A percentile compares a stretch with the other conserved stretches of the same genome.
Conservation (phyloP, 345 rosid genomes). For the Aquilaria yunnanensis region DNA sequence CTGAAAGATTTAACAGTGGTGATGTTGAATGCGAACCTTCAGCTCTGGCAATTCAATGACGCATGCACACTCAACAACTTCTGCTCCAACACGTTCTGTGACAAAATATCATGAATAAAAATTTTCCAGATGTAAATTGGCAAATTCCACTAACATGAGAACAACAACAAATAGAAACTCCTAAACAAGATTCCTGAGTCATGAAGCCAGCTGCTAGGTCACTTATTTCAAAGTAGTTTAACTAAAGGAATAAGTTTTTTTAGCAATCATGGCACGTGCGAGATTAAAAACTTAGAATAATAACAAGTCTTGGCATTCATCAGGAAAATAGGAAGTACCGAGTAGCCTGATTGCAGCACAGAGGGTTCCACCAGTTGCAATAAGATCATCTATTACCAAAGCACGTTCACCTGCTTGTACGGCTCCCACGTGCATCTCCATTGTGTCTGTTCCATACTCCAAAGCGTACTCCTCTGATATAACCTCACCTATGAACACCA, state of each 20-base stretch:
- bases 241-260: not conserved
- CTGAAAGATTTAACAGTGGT: too few species aligned
- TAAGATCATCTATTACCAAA: slow-evolving; percentile 81
- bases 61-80: slow-evolving; percentile 93
- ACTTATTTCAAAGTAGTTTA: not conserved
- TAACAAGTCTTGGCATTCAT: not conserved
- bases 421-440: slow-evolving; percentile 99
- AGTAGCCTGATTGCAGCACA: slow-evolving; percentile 90
- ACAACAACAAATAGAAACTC: not conserved
- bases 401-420: slow-evolving; percentile 88
- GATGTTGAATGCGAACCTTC: slow-evolving; percentile 33
- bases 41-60: slow-evolving; percentile 87
- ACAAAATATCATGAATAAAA: slow-evolving; percentile 6
- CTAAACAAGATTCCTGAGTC: not conserved
- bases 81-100: slow-evolving; percentile 89
- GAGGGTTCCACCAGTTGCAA: slow-evolving; percentile 97
- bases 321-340: slow-evolving; percentile 34
- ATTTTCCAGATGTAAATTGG: slow-evolving; percentile 1
- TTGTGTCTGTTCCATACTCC: slow-evolving; percentile 93
- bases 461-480: slow-evolving; percentile 85
- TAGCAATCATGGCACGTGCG: not conserved
- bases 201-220: not conserved
- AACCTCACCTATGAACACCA: slow-evolving; percentile 55
- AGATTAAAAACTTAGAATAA: slow-evolving; percentile 3
- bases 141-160: slow-evolving; percentile 2